phyloP scores from a whole-genome alignment of 2,329 filamentous ascomycete species.

The Penicillium sp. region DNA sequence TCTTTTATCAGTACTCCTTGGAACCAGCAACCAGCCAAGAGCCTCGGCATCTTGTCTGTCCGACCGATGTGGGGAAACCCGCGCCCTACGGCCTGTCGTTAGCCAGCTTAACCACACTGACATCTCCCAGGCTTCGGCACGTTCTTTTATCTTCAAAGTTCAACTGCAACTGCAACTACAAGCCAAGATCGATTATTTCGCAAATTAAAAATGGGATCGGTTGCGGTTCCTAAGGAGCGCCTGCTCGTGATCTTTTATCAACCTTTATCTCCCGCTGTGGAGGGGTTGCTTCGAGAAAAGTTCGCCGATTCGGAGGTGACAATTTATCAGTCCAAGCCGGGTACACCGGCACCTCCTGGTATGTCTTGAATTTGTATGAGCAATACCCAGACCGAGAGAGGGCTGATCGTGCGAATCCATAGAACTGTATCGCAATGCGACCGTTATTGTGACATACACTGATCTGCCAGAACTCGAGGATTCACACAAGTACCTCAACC shows the following conservation, averaged over 20 bases:
- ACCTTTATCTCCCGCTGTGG: conserved; percentile 19
- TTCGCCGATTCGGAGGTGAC: conserved; percentile 29
- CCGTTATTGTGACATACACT: conserved; percentile 30
- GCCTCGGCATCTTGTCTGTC: neutral
- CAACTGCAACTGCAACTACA: conserved; percentile 1
- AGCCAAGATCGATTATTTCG: neutral
- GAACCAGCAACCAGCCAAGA: neutral
- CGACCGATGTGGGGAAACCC: conserved; percentile 1
- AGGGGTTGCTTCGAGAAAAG: conserved; percentile 22
- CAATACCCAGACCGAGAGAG: neutral
- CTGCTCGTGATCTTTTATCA: conserved; percentile 29
- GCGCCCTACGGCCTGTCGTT: neutral
- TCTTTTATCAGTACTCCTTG: neutral
- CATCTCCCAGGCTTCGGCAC: neutral
- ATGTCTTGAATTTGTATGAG: neutral
- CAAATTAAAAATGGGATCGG: conserved; percentile 28
- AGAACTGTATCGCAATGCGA: conserved; percentile 31
- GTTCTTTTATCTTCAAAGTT: neutral
- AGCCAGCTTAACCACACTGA: neutral
- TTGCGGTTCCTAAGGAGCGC: conserved; percentile 19
- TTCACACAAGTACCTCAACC: conserved; percentile 28
- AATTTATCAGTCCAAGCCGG: conserved; percentile 13
- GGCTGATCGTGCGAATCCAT: neutral
- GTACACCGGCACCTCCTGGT: conserved; percentile 30
- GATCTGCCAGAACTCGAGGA: conserved; percentile 33